Base-by-base conservation (phyloP, 2,329 filamentous ascomycete genomes). In the Fusarium sp. region DNA sequence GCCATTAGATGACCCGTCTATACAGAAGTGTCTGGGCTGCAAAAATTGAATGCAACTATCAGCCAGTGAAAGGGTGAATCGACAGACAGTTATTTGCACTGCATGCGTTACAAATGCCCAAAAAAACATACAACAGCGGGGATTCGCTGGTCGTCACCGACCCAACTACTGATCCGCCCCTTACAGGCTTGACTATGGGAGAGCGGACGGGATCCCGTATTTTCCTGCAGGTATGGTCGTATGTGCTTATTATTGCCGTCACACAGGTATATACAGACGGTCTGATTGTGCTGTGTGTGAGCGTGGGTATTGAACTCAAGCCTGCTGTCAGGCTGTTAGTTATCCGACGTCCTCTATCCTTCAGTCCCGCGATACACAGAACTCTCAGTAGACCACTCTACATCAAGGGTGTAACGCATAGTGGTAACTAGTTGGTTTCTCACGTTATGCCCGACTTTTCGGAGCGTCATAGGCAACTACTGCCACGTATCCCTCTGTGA, bases 71-170 rank as follows among this genome's bases (percentile, higher is more conserved):
- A n/a, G 12, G 1, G n/a, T 14, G 14, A 17, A 2, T 7, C 18
- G 2, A 14, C 27, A 27, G 27, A 31, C 9, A 18, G 12, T 22
- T 22, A 22, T 22, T 22, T 22, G 22, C 22, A 22, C 5, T 17
- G 0, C 12, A 20, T 25, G 3, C 4, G 9, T 13, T 6, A 7
- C 1, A 27, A 15, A 9, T 25, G 1, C 2, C 10, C 9, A 33
- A 57, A 47, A n/a, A 38, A 38, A 57, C 54, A 57, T 50, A 57
- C 42, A 57, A 50, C 55, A 58, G 55, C 55, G 42, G 55, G 54
- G 54, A 50, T 57, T 57, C 54, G 54, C 54, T 57, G 54, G 54
- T 57, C 54, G 54, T 57, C 54, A 57, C 54, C 54, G 54, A 57
- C 54, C 54, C 54, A 57, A 57, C 54, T 57, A 57, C 54, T 57